Evolutionary conservation across 208 protist species (phyloP).

Genomic region (Leishmania tropica): DNA sequence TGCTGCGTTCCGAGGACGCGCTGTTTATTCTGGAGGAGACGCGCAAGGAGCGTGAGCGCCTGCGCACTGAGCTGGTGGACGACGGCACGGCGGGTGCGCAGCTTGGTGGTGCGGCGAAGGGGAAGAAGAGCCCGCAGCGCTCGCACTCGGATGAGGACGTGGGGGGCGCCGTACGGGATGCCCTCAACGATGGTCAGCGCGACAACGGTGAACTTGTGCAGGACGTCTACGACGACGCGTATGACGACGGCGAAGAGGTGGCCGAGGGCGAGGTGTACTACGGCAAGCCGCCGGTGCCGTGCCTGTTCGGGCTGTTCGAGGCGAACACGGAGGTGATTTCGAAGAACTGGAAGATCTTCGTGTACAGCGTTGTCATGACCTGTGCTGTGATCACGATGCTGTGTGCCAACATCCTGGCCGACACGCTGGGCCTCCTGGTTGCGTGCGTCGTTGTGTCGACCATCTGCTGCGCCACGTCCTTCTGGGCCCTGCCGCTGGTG

Average conservation of each 20-base stretch:
- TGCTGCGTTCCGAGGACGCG: constrained; percentile 46
- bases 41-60: constrained; percentile 35
- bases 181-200: constrained; percentile 1
- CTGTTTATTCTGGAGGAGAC: constrained; percentile 32
- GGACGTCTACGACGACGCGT: constrained; percentile 9
- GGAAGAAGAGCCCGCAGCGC: constrained; percentile 15
- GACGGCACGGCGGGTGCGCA: neutral
- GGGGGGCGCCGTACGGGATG: constrained; percentile 7
- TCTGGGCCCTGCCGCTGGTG: constrained; percentile 59
- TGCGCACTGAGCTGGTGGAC: neutral
- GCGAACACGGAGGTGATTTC: constrained; percentile 56
- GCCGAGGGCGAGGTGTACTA: constrained; percentile 20
- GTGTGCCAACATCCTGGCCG: constrained; percentile 41
- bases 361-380: constrained; percentile 61
- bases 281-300: constrained; percentile 21
- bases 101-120: neutral
- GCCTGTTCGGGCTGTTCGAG: constrained; percentile 50
- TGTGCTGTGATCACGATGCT: constrained; percentile 43
- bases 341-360: constrained; percentile 37
- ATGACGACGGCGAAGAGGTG: constrained; percentile 1
- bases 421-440: constrained; percentile 38
- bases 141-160: constrained; percentile 8
- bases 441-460: constrained; percentile 37
- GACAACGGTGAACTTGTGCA: constrained; percentile 18
- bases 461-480: constrained; percentile 43